Base-by-base conservation (phyloP, 495 filamentous ascomycete genomes). In the Copromyces sp. region DNA sequence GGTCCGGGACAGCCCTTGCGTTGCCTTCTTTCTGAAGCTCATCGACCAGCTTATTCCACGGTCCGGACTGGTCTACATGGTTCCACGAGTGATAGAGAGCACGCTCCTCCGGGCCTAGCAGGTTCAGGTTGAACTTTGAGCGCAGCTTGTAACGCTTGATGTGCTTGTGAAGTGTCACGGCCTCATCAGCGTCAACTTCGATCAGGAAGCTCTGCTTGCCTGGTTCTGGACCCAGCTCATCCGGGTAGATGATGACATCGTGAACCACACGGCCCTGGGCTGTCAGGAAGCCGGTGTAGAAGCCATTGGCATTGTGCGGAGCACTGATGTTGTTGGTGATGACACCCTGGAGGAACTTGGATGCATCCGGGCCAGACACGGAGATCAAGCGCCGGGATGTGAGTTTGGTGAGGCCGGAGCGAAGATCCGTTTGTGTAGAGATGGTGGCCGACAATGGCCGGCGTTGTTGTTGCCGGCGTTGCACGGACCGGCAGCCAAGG, bases 241-340 rank as follows among this genome's bases (percentile, higher is more conserved):
- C 79, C 4, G 89, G 90, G 84, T 95, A 97, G 39, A 99, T 84
- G 83, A 97, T 97, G 37, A 93, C 92, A 80, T 99, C 95, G 81
- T 94, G 88, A 37, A 98, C 83, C 11, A 98, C 84, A 47, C 93
- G 87, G 59, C 95, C 94, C 74, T 90, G 88, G 24, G 93, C 93
- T 75, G 90, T 97, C 14, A 99, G 87, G 77, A 99, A 97, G 2
- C 89, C 92, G 32, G 88, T 84, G 82, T 96, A 98, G 79, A 89
- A 88, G 17, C 89, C 89, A 72, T 80, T 11, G 69, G 81, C 68
- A 78, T 35, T 71, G 69, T 37, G 44, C 39, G 75, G 29, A 38
- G 72, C 68, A 39, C 77, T 70, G 76, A 98, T 87, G 75, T 94
- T 92, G 72, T 88, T 87, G 0, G 94, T 97, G 65, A 93, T 89